Evolutionary conservation across 768 basidiomycete species (phyloP).

Genomic region (Trametes villosa): DNA sequence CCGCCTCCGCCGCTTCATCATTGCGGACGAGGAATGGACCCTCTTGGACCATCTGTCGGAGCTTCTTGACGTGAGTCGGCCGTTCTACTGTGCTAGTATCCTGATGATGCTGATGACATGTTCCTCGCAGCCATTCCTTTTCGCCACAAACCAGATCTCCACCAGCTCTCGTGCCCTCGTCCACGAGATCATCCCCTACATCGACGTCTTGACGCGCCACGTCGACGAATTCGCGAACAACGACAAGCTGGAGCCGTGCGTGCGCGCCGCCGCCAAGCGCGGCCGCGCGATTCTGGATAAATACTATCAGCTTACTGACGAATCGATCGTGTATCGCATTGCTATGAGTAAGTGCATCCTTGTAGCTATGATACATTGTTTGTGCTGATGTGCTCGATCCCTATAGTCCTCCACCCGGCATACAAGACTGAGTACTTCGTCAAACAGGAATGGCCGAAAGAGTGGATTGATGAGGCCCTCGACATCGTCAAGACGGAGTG

Average conservation of each 20-base stretch:
- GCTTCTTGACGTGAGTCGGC: slow-evolving; percentile 26
- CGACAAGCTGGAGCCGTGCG: background rate
- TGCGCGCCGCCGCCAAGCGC: slow-evolving; percentile 14
- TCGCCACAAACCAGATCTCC: background rate
- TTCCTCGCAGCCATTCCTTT: background rate
- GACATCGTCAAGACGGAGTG: slow-evolving; percentile 3
- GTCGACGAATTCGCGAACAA: slow-evolving; percentile 22
- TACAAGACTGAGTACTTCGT: slow-evolving; percentile 30
- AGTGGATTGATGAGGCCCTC: slow-evolving; percentile 5
- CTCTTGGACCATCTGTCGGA: slow-evolving; percentile 24
- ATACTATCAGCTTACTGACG: background rate
- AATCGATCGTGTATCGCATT: background rate
- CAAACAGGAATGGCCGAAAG: slow-evolving; percentile 18
- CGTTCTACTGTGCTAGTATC: background rate
- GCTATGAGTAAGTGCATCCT: background rate
- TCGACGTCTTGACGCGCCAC: slow-evolving; percentile 24
- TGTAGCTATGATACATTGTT: background rate
- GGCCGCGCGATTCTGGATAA: background rate
- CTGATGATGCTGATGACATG: background rate
- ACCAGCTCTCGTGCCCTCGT: slow-evolving; percentile 20
- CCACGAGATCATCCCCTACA: slow-evolving; percentile 31
- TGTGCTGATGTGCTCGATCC: background rate
- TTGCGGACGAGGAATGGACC: slow-evolving; percentile 28
- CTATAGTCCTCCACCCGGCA: slow-evolving; percentile 29
- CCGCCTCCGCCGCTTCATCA: slow-evolving; percentile 19